These are phyloP conservation scores for Cyclanthera cordifolia DNA, from an alignment of 306 rosid species.

Conservation along the genomic window DNA sequence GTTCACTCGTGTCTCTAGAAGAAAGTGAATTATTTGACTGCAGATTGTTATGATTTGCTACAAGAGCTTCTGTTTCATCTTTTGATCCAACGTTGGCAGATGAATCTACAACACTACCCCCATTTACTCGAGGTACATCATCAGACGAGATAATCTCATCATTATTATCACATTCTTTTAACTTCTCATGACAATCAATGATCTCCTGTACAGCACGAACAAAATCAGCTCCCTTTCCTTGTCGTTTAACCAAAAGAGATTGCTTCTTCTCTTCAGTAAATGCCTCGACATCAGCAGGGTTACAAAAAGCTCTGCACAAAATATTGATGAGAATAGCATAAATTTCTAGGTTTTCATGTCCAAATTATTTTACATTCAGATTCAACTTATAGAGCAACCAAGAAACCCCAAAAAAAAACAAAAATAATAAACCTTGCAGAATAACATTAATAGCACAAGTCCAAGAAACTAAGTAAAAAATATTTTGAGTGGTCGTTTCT, in stretches of 20 bases:
- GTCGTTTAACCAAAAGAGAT: slow-evolving; percentile 72
- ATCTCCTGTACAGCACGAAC: slow-evolving; percentile 86
- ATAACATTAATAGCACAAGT: background rate
- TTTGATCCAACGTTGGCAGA: slow-evolving; percentile 30
- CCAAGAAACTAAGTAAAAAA: background rate
- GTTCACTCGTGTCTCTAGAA: slow-evolving; percentile 32
- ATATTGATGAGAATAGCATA: slow-evolving; percentile 24
- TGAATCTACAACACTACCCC: slow-evolving; percentile 32
- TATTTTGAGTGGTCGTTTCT: background rate
- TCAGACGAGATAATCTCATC: slow-evolving; percentile 31
- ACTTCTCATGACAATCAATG: slow-evolving; percentile 58
- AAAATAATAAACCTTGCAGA: background rate
- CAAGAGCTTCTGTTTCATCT: slow-evolving; percentile 35
- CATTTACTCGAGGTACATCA: slow-evolving; percentile 31
- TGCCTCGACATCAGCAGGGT: slow-evolving; percentile 91
- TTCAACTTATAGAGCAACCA: slow-evolving; percentile 1
- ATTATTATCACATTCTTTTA: slow-evolving; percentile 43
- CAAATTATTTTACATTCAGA: background rate
- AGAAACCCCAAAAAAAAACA: too few species aligned
- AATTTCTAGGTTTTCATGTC: background rate
- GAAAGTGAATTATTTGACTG: slow-evolving; percentile 30
- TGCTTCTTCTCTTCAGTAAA: slow-evolving; percentile 94
- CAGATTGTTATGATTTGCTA: slow-evolving; percentile 19
- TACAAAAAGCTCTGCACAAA: slow-evolving; percentile 77
- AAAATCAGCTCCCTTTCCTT: slow-evolving; percentile 90